Percentiles rank a stretch among this genome's conserved stretches.
Conservation (phyloP, 2,329 filamentous ascomycete genomes). For the Phoma sp. region DNA sequence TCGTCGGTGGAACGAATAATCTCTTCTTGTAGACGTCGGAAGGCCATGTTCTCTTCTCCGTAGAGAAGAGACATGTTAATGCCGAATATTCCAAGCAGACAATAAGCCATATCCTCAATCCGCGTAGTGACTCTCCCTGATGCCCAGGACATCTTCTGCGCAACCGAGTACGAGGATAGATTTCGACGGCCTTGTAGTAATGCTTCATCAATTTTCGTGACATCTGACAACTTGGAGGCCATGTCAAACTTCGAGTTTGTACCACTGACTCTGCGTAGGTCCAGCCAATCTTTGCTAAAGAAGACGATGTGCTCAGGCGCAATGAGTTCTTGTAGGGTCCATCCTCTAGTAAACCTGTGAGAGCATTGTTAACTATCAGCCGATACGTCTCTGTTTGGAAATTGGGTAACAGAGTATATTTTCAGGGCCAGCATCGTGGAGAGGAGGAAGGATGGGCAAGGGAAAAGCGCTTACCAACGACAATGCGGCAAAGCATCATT, state of each 20-base stretch:
- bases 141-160: slow-evolving; percentile 26
- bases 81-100: slow-evolving; percentile 29
- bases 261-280: not conserved
- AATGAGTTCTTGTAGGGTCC: slow-evolving; percentile 26
- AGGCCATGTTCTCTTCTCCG: slow-evolving; percentile 22
- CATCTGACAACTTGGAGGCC: not conserved
- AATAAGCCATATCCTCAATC: slow-evolving; percentile 30
- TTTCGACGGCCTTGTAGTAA: not conserved
- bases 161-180: not conserved
- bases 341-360: slow-evolving; percentile 16
- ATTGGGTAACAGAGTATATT: too few relatives aligned
- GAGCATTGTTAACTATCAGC: not conserved
- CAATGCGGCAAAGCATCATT: not conserved
- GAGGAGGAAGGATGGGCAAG: too few relatives aligned
- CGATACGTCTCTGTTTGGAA: too few relatives aligned
- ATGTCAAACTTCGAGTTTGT: not conserved
- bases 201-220: slow-evolving; percentile 1
- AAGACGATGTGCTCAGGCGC: slow-evolving; percentile 6
- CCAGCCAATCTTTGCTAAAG: not conserved
- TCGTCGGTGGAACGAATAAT: slow-evolving; percentile 11
- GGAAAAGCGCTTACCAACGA: slow-evolving; percentile 1
- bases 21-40: slow-evolving; percentile 17
- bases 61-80: slow-evolving; percentile 27
- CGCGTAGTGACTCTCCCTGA: slow-evolving; percentile 22
- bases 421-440: too few relatives aligned